phyloP scores from a whole-genome alignment of 1,284 basidiomycete species.

The Apiotrichum sp. region DNA sequence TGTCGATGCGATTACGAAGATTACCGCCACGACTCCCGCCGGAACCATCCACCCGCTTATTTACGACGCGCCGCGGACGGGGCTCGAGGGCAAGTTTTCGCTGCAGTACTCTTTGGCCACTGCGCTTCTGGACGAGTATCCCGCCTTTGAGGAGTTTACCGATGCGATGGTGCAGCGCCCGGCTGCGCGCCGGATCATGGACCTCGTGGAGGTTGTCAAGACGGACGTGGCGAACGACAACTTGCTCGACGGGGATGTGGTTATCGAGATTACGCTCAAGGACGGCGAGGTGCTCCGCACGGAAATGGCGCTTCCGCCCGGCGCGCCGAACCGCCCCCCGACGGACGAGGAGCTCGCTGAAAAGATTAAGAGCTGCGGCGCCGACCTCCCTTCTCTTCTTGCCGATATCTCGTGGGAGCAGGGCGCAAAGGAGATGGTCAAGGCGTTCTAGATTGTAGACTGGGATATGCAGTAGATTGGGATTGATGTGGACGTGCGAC shows the following conservation, averaged over 20 bases:
- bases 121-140: constrained; percentile 7
- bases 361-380: constrained; percentile 5
- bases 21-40: constrained; percentile 4
- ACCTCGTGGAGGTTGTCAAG: constrained; percentile 6
- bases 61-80: constrained; percentile 7
- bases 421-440: constrained; percentile 4
- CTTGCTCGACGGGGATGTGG: constrained; percentile 8
- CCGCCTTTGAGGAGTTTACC: constrained; percentile 7
- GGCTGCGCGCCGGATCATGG: constrained; percentile 5
- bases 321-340: constrained; percentile 5
- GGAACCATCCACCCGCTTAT: constrained; percentile 9
- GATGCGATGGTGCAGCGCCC: constrained; percentile 7
- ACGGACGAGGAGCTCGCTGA: constrained; percentile 4
- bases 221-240: constrained; percentile 6
- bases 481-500: too few relatives aligned
- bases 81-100: constrained; percentile 9
- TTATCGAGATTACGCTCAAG: constrained; percentile 1
- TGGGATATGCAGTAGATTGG: too few relatives aligned
- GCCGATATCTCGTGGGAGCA: constrained; percentile 1
- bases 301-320: constrained; percentile 1
- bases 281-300: constrained; percentile 3
- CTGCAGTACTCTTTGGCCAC: constrained; percentile 10
- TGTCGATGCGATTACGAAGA: constrained; percentile 1
- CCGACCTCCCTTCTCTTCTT: constrained; percentile 2
- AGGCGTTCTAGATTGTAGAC: constrained; percentile 1